A percentile compares a stretch with the other conserved stretches of the same genome.
These are phyloP conservation scores for Russula sp. DNA, from an alignment of 768 basidiomycete genomes.

Conservation along the genomic window DNA sequence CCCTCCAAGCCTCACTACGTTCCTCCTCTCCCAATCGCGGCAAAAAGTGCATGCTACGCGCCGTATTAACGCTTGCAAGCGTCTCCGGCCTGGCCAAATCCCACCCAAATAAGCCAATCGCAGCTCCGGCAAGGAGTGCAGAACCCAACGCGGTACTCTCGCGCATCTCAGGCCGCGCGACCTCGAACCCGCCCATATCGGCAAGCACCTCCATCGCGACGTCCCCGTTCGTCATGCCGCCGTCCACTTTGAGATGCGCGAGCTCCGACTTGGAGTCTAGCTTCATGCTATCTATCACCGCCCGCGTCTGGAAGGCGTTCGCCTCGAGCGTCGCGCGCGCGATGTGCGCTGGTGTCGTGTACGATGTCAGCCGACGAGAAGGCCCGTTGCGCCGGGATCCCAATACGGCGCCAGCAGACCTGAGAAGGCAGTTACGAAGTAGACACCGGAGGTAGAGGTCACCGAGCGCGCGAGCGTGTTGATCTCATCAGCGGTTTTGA, in stretches of 20 bases:
- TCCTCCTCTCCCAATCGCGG: constrained; percentile 53
- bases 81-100: constrained; percentile 83
- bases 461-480: constrained; percentile 80
- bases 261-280: constrained; percentile 79
- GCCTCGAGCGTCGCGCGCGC: constrained; percentile 95
- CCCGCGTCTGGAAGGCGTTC: constrained; percentile 93
- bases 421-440: constrained; percentile 96
- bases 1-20: constrained; percentile 63
- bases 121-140: constrained; percentile 88
- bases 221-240: constrained; percentile 97
- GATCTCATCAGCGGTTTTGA: constrained; percentile 76
- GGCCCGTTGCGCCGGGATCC: constrained; percentile 88
- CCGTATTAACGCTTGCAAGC: constrained; percentile 80
- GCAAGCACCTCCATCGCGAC: constrained; percentile 83
- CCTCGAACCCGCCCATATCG: constrained; percentile 87
- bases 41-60: constrained; percentile 68
- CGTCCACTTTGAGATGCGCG: constrained; percentile 90
- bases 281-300: constrained; percentile 94
- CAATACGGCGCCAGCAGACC: constrained; percentile 97
- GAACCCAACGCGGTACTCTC: constrained; percentile 96
- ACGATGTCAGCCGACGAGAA: constrained; percentile 84
- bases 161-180: constrained; percentile 93
- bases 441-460: constrained; percentile 80
- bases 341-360: constrained; percentile 90
- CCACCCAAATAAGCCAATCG: constrained; percentile 89